Conservation (phyloP, 2,329 filamentous ascomycete species). For the Aureobasidium mangrovei region DNA sequence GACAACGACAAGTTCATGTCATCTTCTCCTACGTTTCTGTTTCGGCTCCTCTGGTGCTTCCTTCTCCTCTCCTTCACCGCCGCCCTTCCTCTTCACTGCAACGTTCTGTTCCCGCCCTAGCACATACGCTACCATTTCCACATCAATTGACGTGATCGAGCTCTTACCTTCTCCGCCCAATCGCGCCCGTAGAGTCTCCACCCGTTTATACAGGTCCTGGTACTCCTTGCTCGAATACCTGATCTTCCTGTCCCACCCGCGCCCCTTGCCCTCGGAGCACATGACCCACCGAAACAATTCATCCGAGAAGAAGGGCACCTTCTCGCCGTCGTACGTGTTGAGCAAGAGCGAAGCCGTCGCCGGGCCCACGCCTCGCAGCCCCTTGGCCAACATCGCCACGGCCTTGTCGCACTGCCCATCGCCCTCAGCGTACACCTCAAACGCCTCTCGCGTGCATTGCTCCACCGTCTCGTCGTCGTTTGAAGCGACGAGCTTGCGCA, state of each 20-base stretch:
- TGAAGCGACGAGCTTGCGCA: conserved; percentile 43
- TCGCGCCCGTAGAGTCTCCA: conserved; percentile 32
- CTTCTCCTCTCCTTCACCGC: not conserved
- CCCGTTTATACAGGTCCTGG: conserved; percentile 38
- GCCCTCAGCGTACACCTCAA: conserved; percentile 35
- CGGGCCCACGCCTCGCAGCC: conserved; percentile 65
- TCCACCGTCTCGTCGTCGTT: conserved; percentile 47
- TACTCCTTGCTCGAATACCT: conserved; percentile 68
- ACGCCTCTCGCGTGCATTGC: conserved; percentile 44
- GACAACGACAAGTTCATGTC: not conserved
- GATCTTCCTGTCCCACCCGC: conserved; percentile 43
- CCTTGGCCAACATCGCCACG: conserved; percentile 40
- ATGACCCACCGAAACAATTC: conserved; percentile 68
- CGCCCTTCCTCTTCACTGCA: not conserved
- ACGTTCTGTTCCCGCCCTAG: conserved; percentile 40
- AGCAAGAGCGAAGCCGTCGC: conserved; percentile 70
- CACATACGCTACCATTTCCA: conserved; percentile 65
- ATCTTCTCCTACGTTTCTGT: not conserved
- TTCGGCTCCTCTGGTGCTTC: not conserved
- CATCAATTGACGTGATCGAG: conserved; percentile 48
- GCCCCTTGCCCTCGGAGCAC: conserved; percentile 34
- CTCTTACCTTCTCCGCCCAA: conserved; percentile 29
- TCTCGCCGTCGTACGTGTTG: conserved; percentile 51
- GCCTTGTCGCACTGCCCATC: conserved; percentile 13
- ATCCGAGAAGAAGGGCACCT: conserved; percentile 68